Evolutionary conservation across 2,329 filamentous ascomycete species (phyloP), one percentile per base, ranked within the genome.

Genomic region (Aureobasidium subglaciale): DNA sequence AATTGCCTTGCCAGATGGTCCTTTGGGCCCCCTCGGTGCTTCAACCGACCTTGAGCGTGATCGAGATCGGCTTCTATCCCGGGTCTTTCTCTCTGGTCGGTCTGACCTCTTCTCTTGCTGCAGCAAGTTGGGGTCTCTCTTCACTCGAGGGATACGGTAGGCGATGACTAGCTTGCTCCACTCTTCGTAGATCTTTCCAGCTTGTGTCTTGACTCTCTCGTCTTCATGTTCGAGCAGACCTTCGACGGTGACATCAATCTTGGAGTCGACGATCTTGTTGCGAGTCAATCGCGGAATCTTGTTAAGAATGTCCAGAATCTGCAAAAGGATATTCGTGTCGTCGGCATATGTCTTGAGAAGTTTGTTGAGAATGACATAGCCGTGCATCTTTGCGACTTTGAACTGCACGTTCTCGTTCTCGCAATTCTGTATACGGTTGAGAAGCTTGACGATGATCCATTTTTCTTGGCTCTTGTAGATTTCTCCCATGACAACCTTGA

Each of bases 391-490:
- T 67, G 96, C 88, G 35, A 97, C 90, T 52, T 87, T 84, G 70
- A 93, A 88, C 59, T 88, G 84, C 56, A 96, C 89, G 60, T 84
- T 84, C 66, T 96, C 90, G 63, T 96, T 90, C 46, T 92, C 82
- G 67, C 87, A 91, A 37, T 82, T 81, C 71, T 96, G 89, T 59
- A 99, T 90, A 52, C 93, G 91, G 62, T 85, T 82, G 58, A 99
- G 81, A 56, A 99, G 77, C 73, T 97, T 97, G 72, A 96, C 90
- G 2, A 89, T 90, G 70, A 99, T 96, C 93, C 93, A 99, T 72
- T 96, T 96, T 78, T 99, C 93, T 72, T 96, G 95, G 78, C 90
- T 96, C 70, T 96, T 92, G 84, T 96, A 91, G 58, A 99, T 82
- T 53, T 90, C 87, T 22, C 92, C 91, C 90, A 96, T 96, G 70